phyloP scores from a whole-genome alignment of 2,329 filamentous ascomycete genomes.

The Penicillium sp. region DNA sequence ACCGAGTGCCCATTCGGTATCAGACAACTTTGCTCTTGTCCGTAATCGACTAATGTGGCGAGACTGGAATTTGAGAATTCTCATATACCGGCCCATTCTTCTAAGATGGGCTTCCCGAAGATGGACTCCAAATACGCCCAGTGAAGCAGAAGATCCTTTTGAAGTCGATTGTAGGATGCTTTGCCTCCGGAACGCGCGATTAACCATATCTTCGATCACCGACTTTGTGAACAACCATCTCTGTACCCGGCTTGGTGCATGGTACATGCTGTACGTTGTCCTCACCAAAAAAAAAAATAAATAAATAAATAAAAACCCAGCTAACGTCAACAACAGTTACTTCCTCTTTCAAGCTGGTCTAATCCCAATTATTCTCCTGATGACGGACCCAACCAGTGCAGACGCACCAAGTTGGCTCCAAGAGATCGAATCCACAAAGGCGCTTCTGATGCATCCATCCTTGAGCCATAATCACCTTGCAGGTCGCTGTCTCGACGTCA shows the following conservation, averaged over 20 bases:
- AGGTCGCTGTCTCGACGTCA: constrained; percentile 44
- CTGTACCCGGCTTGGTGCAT: constrained; percentile 47
- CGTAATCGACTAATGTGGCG: constrained; percentile 49
- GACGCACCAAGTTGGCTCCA: constrained; percentile 44
- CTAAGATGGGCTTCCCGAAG: constrained; percentile 46
- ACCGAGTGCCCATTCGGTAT: constrained; percentile 37
- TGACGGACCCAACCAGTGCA: constrained; percentile 46
- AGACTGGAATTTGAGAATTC: constrained; percentile 49
- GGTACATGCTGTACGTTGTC: constrained; percentile 48
- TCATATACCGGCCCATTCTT: constrained; percentile 50
- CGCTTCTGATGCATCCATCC: constrained; percentile 44
- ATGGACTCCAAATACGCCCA: constrained; percentile 37
- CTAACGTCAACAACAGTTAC: constrained; percentile 34
- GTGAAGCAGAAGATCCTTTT: constrained; percentile 39
- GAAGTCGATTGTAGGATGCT: constrained; percentile 45
- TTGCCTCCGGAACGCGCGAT: constrained; percentile 47
- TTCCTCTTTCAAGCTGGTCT: constrained; percentile 53
- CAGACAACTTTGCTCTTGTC: constrained; percentile 44
- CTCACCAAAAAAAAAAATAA: not conserved
- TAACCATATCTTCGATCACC: constrained; percentile 48
- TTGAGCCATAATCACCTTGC: constrained; percentile 46
- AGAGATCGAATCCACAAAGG: constrained; percentile 47
- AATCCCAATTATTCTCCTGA: constrained; percentile 50
- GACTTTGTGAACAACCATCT: constrained; percentile 47
- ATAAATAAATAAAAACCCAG: not conserved